Evolutionary conservation across 805 yeast genomes (phyloP), one percentile per base, ranked within the genome.

Genomic region (Saccharomyces jurei): DNA sequence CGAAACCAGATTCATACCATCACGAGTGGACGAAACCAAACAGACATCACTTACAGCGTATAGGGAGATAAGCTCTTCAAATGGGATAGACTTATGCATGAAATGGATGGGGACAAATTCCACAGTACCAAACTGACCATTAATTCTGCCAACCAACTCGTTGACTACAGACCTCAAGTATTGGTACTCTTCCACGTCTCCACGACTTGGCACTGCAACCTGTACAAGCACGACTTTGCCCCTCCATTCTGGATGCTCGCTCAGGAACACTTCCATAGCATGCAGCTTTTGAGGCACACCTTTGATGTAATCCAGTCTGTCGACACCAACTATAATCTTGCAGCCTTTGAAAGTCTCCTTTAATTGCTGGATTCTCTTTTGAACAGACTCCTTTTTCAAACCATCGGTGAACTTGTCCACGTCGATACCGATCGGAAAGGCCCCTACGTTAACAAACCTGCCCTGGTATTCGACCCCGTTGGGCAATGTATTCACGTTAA

Each of bases 401-500:
- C 96, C 98, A 25, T 83, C 87, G 14, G 86, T 74, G 69, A 94
- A 94, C 61, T 88, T 89, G 55, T 89, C 96, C 25, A 90, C 96
- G 66, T 94, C 99, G 56, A 94, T 94, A 55, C 99, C 99, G 61
- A 94, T 94, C n/a, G 99, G 99, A 79, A 91, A 92, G 0, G 98
- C 97, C 26, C 97, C 97, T 36, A 94, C 89, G 29, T 82, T 81
- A 49, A 94, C 92, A 56, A 82, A 81, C 51, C 92, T 76, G 29
- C 89, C 87, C 48, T 82, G 76, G 67, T 79, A 89, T 58, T 86
- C 85, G 21, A 94, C 87, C 21, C 97, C 96, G 59, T 90, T 91
- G 3, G 99, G 99, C 57, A 87, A 77, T 0, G 97, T 90, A 51
- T 84, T 85, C 6, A 90, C 82, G 57, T 87, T 80, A 52, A 94